These are phyloP conservation scores for Pistacia atlantica DNA, from an alignment of 345 rosid species.

Conservation along the genomic window DNA sequence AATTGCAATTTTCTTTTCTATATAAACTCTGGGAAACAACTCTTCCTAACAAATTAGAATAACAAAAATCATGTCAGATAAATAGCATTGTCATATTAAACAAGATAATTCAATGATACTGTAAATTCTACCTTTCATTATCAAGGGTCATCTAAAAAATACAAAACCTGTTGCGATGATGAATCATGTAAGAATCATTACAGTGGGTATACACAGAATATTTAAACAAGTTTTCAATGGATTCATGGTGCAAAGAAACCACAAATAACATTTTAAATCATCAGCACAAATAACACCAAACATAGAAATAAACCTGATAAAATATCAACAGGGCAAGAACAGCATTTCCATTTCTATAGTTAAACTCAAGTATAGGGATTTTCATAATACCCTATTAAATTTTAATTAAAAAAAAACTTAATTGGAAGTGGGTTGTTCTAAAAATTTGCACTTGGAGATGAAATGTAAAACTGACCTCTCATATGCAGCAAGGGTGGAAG, in stretches of 20 bases:
- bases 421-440: too few species aligned
- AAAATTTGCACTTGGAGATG: too few species aligned
- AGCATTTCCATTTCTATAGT: background rate
- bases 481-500: slow-evolving; percentile 14
- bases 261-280: too few species aligned
- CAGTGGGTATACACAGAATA: too few species aligned
- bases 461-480: slow-evolving; percentile 24
- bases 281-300: background rate
- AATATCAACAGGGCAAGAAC: background rate
- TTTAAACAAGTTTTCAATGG: background rate
- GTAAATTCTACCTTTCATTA: background rate
- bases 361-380: background rate
- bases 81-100: background rate
- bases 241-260: background rate
- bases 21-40: slow-evolving; percentile 20
- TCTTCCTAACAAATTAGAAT: slow-evolving; percentile 34
- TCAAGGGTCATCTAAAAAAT: background rate
- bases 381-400: too few species aligned
- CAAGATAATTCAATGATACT: background rate
- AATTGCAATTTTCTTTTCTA: slow-evolving; percentile 15
- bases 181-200: too few species aligned
- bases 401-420: too few species aligned
- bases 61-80: slow-evolving; percentile 9
- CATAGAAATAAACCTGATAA: background rate
- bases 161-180: too few species aligned